Conservation (phyloP, 2,329 filamentous ascomycete species). For the Fusarium xylarioides region DNA sequence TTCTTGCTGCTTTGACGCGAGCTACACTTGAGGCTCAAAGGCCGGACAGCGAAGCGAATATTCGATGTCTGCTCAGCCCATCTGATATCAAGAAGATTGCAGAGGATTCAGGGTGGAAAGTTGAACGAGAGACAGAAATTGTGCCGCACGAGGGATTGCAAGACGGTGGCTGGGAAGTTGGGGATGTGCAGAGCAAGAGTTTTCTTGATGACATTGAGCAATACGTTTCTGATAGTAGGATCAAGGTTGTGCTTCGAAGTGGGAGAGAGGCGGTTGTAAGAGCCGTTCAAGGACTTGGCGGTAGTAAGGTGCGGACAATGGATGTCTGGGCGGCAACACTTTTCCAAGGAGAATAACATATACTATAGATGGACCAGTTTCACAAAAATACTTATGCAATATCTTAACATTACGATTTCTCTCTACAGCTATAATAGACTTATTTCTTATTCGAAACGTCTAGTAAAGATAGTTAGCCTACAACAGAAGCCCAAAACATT, state of each 20-base stretch:
- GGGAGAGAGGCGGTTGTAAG: neutral
- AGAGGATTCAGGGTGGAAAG: neutral
- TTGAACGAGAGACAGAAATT: neutral
- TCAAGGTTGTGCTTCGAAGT: neutral
- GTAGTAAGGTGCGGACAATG: neutral
- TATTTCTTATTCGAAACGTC: slow-evolving; percentile 40
- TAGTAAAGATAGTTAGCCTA: neutral
- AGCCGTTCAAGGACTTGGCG: neutral
- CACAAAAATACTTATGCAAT: neutral
- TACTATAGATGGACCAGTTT: neutral
- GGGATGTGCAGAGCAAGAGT: neutral
- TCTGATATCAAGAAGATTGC: neutral
- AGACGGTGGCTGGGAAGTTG: slow-evolving; percentile 9
- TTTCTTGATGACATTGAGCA: neutral
- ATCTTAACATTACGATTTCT: accelerated
- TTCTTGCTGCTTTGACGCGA: neutral
- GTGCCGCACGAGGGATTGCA: neutral
- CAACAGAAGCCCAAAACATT: accelerated
- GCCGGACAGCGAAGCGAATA: neutral
- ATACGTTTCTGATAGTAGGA: neutral
- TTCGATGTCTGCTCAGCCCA: slow-evolving; percentile 2
- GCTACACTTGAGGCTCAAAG: slow-evolving; percentile 6
- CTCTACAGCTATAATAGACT: accelerated
- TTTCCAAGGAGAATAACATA: neutral
- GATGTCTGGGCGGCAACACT: slow-evolving; percentile 5